phyloP scores from a whole-genome alignment of 495 filamentous ascomycete genomes.

The Haplographium delicatum region DNA sequence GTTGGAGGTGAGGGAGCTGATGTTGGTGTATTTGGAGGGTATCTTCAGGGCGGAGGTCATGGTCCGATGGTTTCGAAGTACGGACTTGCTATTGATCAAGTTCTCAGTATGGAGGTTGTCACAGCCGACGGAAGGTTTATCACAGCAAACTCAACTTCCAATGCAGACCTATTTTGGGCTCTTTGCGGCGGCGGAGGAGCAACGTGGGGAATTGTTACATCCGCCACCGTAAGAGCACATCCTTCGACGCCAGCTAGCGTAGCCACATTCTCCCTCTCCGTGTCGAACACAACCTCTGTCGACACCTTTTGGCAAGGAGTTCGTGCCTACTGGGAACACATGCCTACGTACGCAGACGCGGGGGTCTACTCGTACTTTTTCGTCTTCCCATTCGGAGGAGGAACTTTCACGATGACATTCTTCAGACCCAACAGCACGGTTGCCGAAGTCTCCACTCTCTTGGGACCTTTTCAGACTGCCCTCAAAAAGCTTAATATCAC shows the following conservation, averaged over 20 bases:
- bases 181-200: slow-evolving; percentile 46
- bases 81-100: slow-evolving; percentile 58
- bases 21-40: slow-evolving; percentile 42
- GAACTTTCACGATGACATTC: slow-evolving; percentile 16
- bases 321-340: slow-evolving; percentile 4
- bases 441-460: slow-evolving; percentile 6
- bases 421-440: slow-evolving; percentile 12
- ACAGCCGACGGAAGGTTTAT: slow-evolving; percentile 47
- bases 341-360: slow-evolving; percentile 28
- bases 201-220: slow-evolving; percentile 17
- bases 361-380: slow-evolving; percentile 47
- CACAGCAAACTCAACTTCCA: slow-evolving; percentile 45
- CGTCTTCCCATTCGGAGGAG: slow-evolving; percentile 17
- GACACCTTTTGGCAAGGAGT: slow-evolving; percentile 5
- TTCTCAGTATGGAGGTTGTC: slow-evolving; percentile 56
- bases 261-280: background rate
- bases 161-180: slow-evolving; percentile 65
- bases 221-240: slow-evolving; percentile 10
- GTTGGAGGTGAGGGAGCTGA: slow-evolving; percentile 41
- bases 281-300: background rate
- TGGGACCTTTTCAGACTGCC: slow-evolving; percentile 12
- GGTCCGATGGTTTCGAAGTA: slow-evolving; percentile 45
- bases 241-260: slow-evolving; percentile 12
- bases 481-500: slow-evolving; percentile 28
- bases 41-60: slow-evolving; percentile 58